A percentile compares a stretch with the other conserved stretches of the same genome.
These are phyloP conservation scores for Rhodotorula sphaerocarpa DNA, from an alignment of 768 basidiomycete species.

Conservation along the genomic window DNA sequence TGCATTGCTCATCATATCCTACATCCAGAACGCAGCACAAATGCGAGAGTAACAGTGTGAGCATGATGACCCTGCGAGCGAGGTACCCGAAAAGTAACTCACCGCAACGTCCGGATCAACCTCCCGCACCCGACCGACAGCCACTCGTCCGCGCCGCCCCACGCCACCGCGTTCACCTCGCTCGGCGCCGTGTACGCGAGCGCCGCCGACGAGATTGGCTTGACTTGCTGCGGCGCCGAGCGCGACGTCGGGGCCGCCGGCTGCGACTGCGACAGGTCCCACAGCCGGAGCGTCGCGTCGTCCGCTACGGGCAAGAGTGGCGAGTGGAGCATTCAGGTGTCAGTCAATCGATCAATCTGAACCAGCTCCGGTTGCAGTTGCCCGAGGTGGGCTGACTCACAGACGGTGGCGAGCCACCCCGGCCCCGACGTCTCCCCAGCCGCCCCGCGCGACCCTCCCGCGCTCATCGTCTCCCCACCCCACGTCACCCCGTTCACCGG, in stretches of 20 bases:
- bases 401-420: slow-evolving; percentile 49
- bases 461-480: slow-evolving; percentile 54
- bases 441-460: slow-evolving; percentile 42
- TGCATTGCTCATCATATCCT: no score
- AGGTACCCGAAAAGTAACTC: not conserved
- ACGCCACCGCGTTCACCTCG: slow-evolving; percentile 75
- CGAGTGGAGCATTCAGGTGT: no score
- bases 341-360: no score
- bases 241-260: slow-evolving; percentile 45
- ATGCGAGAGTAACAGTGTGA: no score
- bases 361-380: not conserved
- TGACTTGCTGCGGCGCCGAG: slow-evolving; percentile 52
- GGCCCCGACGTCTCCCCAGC: slow-evolving; percentile 72
- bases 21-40: no score
- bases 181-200: slow-evolving; percentile 72
- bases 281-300: slow-evolving; percentile 85
- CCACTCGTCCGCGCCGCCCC: slow-evolving; percentile 60
- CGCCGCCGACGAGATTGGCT: slow-evolving; percentile 61
- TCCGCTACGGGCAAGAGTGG: slow-evolving; percentile 58
- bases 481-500: slow-evolving; percentile 82
- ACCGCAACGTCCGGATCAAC: slow-evolving; percentile 48
- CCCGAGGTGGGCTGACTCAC: no score
- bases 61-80: not conserved
- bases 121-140: slow-evolving; percentile 74
- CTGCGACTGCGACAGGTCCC: slow-evolving; percentile 67